Base-by-base conservation (phyloP, 768 basidiomycete species). In the Sporobolomyces phaffii region DNA sequence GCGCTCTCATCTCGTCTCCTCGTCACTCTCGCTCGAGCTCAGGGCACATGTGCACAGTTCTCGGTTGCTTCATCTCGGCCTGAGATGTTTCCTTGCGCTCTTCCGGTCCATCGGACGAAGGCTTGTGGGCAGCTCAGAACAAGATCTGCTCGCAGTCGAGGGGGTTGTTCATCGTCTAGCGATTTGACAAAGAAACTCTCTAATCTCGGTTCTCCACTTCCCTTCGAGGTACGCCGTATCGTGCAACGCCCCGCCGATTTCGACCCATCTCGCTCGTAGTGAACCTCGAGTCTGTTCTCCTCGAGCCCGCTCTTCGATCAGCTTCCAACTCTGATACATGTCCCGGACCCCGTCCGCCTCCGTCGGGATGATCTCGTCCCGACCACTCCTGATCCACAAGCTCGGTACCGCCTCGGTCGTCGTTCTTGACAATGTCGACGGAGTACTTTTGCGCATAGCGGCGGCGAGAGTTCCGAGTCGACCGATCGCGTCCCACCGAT, bases 311-410 rank as follows among this genome's bases (percentile, higher is more conserved):
- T 11, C 43, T 36, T 33, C 40, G 17, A 59, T 22, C 57, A 13
- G 3, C 31, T 33, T 31, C 44, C 62, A 64, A 18, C 47, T 26
- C 24, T 47, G 51, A n/a, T 24, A 66, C 69, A 70, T 66, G 31
- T 11, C 22, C 33, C 47, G 2, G 14, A 63, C 65, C 3, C 58
- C 69, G 33, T 59, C 62, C 4, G 38, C 52, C 53, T 15, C 82
- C 61, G 44, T 74, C 64, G 81, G 82, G 1, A 83, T 82, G 29
- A 83, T 73, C 75, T 82, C 81, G 64, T 84, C 83, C 36, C 78
- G 70, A 65, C 80, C 80, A 65, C 81, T 82, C 14, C 79, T 65
- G 10, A 82, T 52, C 48, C 80, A 73, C 31, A 82, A 72, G 69
- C 78, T 76, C 36, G 75, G 70, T 10, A 59, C 43, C 17, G 68